Percentiles rank a stretch among this genome's conserved stretches.
These are phyloP conservation scores for Brassica carinata DNA, from an alignment of 345 rosid species.

Conservation along the genomic window DNA sequence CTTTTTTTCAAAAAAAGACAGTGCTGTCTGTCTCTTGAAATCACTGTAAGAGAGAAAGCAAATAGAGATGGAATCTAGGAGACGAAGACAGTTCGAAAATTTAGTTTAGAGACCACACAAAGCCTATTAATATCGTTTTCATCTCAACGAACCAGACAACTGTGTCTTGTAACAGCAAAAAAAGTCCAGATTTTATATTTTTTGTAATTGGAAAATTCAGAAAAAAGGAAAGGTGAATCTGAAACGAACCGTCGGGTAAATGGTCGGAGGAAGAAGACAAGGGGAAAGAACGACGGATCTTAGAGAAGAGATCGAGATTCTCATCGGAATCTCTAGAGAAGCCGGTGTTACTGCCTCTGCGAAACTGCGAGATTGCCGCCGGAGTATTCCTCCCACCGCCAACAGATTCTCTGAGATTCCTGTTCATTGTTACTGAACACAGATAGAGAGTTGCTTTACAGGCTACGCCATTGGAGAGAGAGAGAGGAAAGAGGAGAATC, in stretches of 20 bases:
- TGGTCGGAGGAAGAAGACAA: conserved; percentile 66
- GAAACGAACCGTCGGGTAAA: conserved; percentile 69
- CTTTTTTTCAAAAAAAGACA: not conserved
- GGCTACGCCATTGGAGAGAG: conserved; percentile 23
- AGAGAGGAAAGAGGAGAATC: conserved; percentile 34
- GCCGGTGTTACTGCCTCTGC: conserved; percentile 58
- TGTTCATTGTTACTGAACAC: conserved; percentile 39
- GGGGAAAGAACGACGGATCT: conserved; percentile 74
- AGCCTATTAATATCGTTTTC: conserved; percentile 5
- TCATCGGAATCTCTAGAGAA: conserved; percentile 61
- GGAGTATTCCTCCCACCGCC: conserved; percentile 55
- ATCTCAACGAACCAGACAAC: conserved; percentile 18
- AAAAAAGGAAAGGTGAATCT: not conserved
- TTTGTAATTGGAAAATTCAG: not conserved
- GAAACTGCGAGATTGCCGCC: conserved; percentile 50
- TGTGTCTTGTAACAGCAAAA: not conserved
- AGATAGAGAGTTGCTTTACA: not conserved
- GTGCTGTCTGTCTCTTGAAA: not conserved
- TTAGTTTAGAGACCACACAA: too few relatives aligned
- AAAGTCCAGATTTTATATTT: not conserved
- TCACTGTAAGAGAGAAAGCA: not conserved
- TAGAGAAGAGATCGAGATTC: conserved; percentile 85
- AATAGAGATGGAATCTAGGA: not conserved
- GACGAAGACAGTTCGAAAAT: not conserved
- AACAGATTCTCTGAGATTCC: conserved; percentile 64